Evolutionary conservation across 495 filamentous ascomycete genomes (phyloP).

Genomic region (Glutinoglossum americanum): DNA sequence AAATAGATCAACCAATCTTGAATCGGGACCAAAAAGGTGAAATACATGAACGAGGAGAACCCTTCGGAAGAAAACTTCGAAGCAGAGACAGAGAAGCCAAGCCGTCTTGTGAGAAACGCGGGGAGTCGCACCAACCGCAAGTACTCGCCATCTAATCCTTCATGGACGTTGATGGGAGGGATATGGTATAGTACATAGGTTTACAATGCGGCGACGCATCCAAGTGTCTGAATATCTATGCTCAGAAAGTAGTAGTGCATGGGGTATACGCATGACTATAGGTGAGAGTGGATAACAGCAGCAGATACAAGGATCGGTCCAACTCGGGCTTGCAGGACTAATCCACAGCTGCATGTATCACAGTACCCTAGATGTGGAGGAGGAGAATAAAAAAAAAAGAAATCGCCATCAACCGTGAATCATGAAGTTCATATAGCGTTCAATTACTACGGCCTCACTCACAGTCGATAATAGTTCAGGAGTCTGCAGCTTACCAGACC

Average conservation of each 20-base stretch:
- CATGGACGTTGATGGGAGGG: not conserved
- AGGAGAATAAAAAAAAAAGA: not conserved
- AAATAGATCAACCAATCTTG: not conserved
- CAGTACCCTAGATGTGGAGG: not conserved
- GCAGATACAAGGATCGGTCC: not conserved
- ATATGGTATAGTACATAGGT: not conserved
- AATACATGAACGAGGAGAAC: no score
- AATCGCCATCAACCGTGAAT: not conserved
- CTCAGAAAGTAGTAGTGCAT: not conserved
- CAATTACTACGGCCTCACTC: not conserved
- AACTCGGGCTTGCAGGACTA: not conserved
- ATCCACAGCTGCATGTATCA: not conserved
- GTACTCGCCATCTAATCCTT: not conserved
- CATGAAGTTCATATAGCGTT: not conserved
- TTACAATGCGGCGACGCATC: not conserved
- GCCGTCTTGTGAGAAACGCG: not conserved
- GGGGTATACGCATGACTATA: not conserved
- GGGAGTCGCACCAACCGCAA: not conserved
- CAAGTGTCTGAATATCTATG: not conserved
- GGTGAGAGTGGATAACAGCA: not conserved
- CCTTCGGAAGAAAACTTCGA: not conserved
- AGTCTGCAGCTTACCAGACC: not conserved
- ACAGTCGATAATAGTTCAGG: not conserved
- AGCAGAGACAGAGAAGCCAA: not conserved
- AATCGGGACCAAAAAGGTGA: no score